Evolutionary conservation across 805 yeast genomes (phyloP).

Genomic region (Yueomyces sinensis): DNA sequence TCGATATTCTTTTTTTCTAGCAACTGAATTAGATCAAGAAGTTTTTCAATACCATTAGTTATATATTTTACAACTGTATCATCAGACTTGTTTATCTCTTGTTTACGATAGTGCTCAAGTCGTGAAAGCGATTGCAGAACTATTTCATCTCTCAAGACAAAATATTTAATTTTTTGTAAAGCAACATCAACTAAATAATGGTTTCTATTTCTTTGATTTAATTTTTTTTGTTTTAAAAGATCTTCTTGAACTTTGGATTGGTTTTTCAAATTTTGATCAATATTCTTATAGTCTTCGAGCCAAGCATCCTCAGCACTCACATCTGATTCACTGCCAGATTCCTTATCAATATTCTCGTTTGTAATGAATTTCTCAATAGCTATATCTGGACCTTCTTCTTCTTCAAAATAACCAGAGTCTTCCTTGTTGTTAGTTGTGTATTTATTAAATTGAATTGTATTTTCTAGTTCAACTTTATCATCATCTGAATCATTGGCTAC

Average conservation of each 20-base stretch:
- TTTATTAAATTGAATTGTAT: no score
- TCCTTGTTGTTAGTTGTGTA: background rate
- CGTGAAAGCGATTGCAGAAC: conserved; percentile 34
- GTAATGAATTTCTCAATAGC: conserved; percentile 19
- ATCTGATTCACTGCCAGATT: no score
- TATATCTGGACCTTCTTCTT: background rate
- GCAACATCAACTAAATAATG: conserved; percentile 15
- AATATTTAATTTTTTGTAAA: conserved; percentile 22
- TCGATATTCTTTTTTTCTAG: conserved; percentile 28
- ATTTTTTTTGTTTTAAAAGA: conserved; percentile 14
- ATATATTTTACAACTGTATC: conserved; percentile 6
- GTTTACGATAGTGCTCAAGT: conserved; percentile 19
- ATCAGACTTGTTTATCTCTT: conserved; percentile 3
- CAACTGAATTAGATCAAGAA: conserved; percentile 33
- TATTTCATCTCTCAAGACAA: conserved; percentile 35
- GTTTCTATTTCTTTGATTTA: conserved; percentile 7
- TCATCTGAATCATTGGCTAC: background rate
- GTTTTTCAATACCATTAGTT: conserved; percentile 19
- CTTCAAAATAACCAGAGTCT: background rate
- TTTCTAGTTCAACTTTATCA: background rate
- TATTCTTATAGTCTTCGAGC: conserved; percentile 13
- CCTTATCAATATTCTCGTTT: no score
- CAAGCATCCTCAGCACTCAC: no score
- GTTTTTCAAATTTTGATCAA: conserved; percentile 6
- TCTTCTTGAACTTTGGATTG: conserved; percentile 3